These are phyloP conservation scores for Fusarium equiseti DNA, from an alignment of 2,329 filamentous ascomycete species.

Conservation along the genomic window DNA sequence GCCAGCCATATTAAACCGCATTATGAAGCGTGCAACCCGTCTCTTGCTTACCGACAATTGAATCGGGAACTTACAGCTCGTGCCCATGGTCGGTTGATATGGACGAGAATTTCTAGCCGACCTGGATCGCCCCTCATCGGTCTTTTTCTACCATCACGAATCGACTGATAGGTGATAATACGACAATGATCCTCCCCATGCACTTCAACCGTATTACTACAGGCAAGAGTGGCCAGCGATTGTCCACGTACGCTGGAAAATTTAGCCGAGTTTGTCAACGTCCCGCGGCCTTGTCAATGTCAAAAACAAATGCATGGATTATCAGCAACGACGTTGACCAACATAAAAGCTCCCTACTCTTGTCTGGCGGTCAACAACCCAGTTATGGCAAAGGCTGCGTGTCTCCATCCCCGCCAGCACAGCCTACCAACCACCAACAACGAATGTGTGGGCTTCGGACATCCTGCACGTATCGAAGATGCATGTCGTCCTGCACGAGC, in stretches of 20 bases:
- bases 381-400: slow-evolving; percentile 24
- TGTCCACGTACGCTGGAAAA: neutral
- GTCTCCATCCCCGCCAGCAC: slow-evolving; percentile 12
- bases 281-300: neutral
- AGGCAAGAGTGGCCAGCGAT: neutral
- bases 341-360: slow-evolving; percentile 4
- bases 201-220: neutral
- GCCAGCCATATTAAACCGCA: neutral
- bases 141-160: neutral
- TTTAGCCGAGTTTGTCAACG: neutral
- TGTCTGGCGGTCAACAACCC: slow-evolving; percentile 32
- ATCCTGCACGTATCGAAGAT: slow-evolving; percentile 21
- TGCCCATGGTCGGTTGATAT: neutral
- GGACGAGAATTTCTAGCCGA: neutral
- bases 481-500: slow-evolving; percentile 27
- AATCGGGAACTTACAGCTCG: neutral
- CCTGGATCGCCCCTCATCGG: neutral
- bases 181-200: neutral
- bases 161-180: neutral
- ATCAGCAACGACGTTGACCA: slow-evolving; percentile 1
- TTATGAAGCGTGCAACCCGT: neutral
- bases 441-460: slow-evolving; percentile 19
- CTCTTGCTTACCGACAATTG: slow-evolving; percentile 23
- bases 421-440: slow-evolving; percentile 17
- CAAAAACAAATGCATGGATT: slow-evolving; percentile 4